Conservation (phyloP, 1,139 yeast genomes). For the Suzukiozyma palmioleophila region DNA sequence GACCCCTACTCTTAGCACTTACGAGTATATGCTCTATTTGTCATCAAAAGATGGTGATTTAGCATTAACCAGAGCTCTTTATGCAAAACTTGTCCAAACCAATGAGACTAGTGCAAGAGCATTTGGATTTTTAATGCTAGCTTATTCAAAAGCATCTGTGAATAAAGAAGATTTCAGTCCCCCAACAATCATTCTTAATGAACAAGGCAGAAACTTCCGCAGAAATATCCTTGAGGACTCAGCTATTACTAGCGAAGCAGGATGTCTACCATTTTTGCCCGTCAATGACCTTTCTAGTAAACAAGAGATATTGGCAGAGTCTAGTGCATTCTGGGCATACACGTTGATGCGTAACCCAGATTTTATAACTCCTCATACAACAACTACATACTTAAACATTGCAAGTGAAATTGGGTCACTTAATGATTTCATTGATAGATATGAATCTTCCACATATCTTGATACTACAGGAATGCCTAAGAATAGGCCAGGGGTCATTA, state of each 20-base stretch:
- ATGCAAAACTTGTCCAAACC: conserved; percentile 47
- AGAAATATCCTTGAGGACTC: conserved; percentile 35
- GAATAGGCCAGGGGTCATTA: conserved; percentile 12
- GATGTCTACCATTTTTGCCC: conserved; percentile 68
- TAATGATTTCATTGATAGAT: conserved; percentile 49
- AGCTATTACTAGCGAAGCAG: conserved; percentile 18
- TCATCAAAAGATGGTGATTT: conserved; percentile 80
- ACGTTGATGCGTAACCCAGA: conserved; percentile 38
- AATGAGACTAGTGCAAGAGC: conserved; percentile 37
- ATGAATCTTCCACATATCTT: conserved; percentile 43
- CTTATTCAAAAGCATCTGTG: conserved; percentile 44
- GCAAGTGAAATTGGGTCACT: conserved; percentile 45
- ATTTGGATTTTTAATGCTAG: conserved; percentile 50
- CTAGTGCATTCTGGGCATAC: conserved; percentile 72
- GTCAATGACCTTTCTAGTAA: conserved; percentile 33
- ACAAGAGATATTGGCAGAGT: conserved; percentile 60
- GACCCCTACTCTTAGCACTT: conserved; percentile 48
- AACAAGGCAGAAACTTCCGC: conserved; percentile 45
- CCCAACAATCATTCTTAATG: conserved; percentile 40
- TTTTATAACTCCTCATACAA: conserved; percentile 36
- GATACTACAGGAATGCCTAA: conserved; percentile 23
- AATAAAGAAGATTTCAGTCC: conserved; percentile 14
- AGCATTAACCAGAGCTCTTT: conserved; percentile 67
- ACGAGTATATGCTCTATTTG: conserved; percentile 67
- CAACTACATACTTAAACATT: conserved; percentile 52